Evolutionary conservation across 2,329 filamentous ascomycete species (phyloP).

Genomic region (Trichophyton rubrum): DNA sequence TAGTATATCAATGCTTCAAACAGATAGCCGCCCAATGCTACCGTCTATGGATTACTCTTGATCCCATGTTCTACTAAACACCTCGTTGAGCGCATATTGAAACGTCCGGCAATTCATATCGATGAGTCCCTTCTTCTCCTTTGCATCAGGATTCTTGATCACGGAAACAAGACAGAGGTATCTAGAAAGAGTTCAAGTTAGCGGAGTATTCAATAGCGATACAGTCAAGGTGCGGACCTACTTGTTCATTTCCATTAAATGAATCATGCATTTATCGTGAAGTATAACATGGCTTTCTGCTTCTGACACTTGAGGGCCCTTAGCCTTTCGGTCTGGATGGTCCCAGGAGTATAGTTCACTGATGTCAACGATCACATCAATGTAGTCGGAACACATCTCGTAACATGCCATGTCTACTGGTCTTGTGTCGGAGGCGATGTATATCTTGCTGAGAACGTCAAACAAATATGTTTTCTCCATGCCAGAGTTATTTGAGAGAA

Average conservation of each 20-base stretch:
- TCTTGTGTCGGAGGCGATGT: conserved; percentile 89
- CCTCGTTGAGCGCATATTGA: conserved; percentile 49
- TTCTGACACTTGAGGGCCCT: conserved; percentile 38
- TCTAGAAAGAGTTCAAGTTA: conserved; percentile 26
- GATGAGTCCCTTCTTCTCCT: conserved; percentile 51
- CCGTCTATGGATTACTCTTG: conserved; percentile 4
- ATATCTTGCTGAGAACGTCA: conserved; percentile 95
- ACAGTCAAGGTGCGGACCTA: conserved; percentile 25
- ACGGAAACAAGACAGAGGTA: conserved; percentile 53
- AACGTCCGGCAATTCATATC: conserved; percentile 56
- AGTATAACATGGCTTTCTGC: conserved; percentile 52
- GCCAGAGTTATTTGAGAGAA: conserved; percentile 79
- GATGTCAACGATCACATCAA: conserved; percentile 95
- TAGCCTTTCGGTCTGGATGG: conserved; percentile 30
- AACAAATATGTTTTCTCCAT: conserved; percentile 98
- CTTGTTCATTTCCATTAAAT: conserved; percentile 55
- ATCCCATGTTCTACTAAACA: conserved; percentile 44
- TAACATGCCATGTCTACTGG: conserved; percentile 93
- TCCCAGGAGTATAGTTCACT: conserved; percentile 86
- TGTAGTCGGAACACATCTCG: conserved; percentile 97
- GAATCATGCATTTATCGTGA: conserved; percentile 51
- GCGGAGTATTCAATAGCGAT: background rate
- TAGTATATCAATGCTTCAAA: background rate
- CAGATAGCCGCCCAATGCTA: background rate
- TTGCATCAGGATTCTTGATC: conserved; percentile 52